Conservation (phyloP, 768 basidiomycete genomes). For the Cyclocybe aegerita region DNA sequence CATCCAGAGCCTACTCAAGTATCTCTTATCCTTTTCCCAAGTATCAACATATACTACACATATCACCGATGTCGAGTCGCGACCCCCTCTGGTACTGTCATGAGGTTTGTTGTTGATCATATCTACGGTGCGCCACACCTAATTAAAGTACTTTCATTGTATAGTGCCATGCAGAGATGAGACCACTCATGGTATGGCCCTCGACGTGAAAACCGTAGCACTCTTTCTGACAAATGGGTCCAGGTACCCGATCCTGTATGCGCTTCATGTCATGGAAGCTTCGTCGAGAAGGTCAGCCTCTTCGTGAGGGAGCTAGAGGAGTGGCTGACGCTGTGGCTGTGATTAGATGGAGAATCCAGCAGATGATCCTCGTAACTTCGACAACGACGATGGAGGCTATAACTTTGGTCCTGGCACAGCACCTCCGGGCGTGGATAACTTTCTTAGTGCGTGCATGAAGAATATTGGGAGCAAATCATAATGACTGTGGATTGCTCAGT, state of each 20-base stretch:
- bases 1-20: too few relatives aligned
- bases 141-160: constrained; percentile 1
- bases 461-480: constrained; percentile 2
- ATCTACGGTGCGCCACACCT: constrained; percentile 3
- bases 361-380: constrained; percentile 77
- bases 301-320: constrained; percentile 2
- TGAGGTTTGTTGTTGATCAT: constrained; percentile 41
- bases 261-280: constrained; percentile 76
- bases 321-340: constrained; percentile 2
- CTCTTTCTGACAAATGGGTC: constrained; percentile 6
- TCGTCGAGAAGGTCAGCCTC: constrained; percentile 72
- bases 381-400: constrained; percentile 28
- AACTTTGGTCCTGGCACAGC: constrained; percentile 23
- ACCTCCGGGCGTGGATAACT: constrained; percentile 42
- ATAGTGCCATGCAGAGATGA: constrained; percentile 88
- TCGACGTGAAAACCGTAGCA: constrained; percentile 2
- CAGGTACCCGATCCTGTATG: constrained; percentile 84
- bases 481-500: constrained; percentile 20
- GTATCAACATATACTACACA: constrained; percentile 6
- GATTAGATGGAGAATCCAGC: constrained; percentile 68
- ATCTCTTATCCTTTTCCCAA: not conserved
- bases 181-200: constrained; percentile 72
- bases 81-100: constrained; percentile 83
- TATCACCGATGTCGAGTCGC: constrained; percentile 56
- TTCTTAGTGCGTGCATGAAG: constrained; percentile 42